phyloP scores from a whole-genome alignment of 352 stramenopile genomes.

The Plasmopara halstedii region DNA sequence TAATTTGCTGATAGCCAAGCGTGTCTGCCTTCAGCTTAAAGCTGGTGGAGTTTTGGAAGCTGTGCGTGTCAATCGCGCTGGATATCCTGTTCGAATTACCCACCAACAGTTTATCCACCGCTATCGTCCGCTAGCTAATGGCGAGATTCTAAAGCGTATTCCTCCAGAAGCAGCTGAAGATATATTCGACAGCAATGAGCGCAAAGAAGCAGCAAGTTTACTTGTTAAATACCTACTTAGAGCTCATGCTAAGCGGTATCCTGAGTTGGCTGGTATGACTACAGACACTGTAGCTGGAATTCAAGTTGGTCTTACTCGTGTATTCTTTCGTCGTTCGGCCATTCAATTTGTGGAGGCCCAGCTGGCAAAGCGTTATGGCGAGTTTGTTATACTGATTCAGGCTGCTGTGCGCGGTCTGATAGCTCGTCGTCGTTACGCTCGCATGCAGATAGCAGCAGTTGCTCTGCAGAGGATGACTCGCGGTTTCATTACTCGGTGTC shows the following conservation, averaged over 20 bases:
- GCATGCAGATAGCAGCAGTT: slow-evolving; percentile 34
- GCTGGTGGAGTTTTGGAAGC: slow-evolving; percentile 99
- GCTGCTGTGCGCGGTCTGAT: slow-evolving; percentile 56
- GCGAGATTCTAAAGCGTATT: slow-evolving; percentile 51
- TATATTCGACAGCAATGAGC: slow-evolving; percentile 41
- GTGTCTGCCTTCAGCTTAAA: slow-evolving; percentile 94
- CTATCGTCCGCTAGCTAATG: slow-evolving; percentile 74
- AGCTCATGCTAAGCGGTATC: slow-evolving; percentile 61
- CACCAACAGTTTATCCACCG: slow-evolving; percentile 91
- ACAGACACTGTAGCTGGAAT: slow-evolving; percentile 50
- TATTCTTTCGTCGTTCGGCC: slow-evolving; percentile 77
- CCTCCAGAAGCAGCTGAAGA: slow-evolving; percentile 44
- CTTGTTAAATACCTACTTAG: slow-evolving; percentile 64
- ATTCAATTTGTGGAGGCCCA: slow-evolving; percentile 85
- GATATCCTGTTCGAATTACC: slow-evolving; percentile 95
- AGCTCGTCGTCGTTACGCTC: slow-evolving; percentile 35
- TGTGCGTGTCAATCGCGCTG: slow-evolving; percentile 95
- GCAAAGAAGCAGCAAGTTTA: slow-evolving; percentile 43
- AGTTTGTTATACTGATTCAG: slow-evolving; percentile 84
- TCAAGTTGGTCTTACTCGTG: slow-evolving; percentile 69
- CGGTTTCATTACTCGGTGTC: slow-evolving; percentile 52
- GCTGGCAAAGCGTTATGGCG: slow-evolving; percentile 75
- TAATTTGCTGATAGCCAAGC: slow-evolving; percentile 76
- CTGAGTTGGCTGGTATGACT: slow-evolving; percentile 30
- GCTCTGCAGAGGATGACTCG: slow-evolving; percentile 56